These are phyloP conservation scores for Fistulifera pelliculosa DNA, from an alignment of 108 stramenopile genomes.

Conservation along the genomic window DNA sequence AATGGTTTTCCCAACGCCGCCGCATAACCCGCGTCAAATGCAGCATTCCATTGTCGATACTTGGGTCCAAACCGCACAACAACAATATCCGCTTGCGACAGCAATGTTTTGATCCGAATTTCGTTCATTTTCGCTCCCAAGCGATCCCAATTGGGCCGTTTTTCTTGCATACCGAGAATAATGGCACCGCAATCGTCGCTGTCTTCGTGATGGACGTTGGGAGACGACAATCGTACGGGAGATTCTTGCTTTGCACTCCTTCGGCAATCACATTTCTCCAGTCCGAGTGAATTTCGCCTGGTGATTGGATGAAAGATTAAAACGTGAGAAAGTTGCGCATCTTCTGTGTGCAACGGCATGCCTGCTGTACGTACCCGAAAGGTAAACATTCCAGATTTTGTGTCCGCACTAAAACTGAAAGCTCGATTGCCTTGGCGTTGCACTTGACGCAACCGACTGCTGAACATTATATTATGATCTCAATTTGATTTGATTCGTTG, in stretches of 20 bases:
- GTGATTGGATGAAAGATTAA: not conserved
- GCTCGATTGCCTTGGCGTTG: not conserved
- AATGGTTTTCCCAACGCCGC: conserved; percentile 64
- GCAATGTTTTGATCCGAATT: conserved; percentile 65
- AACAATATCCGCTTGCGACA: conserved; percentile 72
- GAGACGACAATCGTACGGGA: conserved; percentile 57
- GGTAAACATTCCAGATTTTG: conserved; percentile 38
- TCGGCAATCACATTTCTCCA: conserved; percentile 78
- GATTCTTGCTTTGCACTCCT: conserved; percentile 46
- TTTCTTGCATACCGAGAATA: conserved; percentile 76
- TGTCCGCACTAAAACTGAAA: not conserved
- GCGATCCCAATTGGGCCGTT: conserved; percentile 74
- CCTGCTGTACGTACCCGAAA: conserved; percentile 64
- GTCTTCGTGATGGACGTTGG: conserved; percentile 75
- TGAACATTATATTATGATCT: not conserved
- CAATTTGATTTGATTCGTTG: not conserved
- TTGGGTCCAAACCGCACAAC: conserved; percentile 85
- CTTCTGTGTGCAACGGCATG: conserved; percentile 22
- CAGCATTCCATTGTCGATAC: conserved; percentile 86
- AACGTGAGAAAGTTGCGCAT: not conserved
- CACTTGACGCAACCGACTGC: not conserved
- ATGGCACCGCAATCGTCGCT: conserved; percentile 83
- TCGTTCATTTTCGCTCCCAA: conserved; percentile 75
- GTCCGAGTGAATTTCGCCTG: conserved; percentile 80
- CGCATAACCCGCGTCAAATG: conserved; percentile 83